Percentiles rank a stretch among this genome's conserved stretches.
These are phyloP conservation scores for Pythium chondricola DNA, from an alignment of 352 stramenopile species.

Conservation along the genomic window DNA sequence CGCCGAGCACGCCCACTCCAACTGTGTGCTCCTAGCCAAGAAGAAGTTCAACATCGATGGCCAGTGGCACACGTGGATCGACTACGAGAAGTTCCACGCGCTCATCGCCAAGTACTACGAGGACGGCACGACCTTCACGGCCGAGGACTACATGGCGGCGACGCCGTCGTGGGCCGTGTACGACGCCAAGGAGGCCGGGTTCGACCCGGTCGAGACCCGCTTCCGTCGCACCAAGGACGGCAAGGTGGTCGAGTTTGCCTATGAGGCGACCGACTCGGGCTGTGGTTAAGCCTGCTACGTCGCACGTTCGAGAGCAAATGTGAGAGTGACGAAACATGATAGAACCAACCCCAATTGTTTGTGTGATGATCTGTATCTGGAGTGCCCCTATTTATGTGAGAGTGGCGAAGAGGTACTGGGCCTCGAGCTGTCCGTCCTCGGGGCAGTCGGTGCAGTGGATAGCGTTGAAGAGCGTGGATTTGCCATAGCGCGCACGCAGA, in stretches of 20 bases:
- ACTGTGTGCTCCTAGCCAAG: slow-evolving; percentile 93
- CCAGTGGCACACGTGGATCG: slow-evolving; percentile 98
- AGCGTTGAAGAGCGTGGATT: slow-evolving; percentile 79
- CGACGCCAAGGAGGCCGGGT: slow-evolving; percentile 93
- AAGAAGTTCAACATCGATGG: slow-evolving; percentile 84
- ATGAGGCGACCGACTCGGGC: slow-evolving; percentile 77
- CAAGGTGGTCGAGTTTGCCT: slow-evolving; percentile 82
- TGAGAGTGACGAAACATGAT: no score
- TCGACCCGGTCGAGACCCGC: slow-evolving; percentile 94
- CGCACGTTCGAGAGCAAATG: no score
- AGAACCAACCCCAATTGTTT: no score
- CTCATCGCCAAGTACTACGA: slow-evolving; percentile 80
- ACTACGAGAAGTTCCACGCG: slow-evolving; percentile 96
- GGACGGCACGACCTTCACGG: slow-evolving; percentile 82
- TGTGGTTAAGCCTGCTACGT: slow-evolving; percentile 67
- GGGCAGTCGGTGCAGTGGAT: slow-evolving; percentile 91
- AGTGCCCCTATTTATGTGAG: no score
- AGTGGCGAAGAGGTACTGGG: slow-evolving; percentile 84
- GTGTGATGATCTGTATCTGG: no score
- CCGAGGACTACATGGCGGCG: slow-evolving; percentile 92
- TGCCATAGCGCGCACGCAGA: slow-evolving; percentile 86
- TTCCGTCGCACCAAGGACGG: slow-evolving; percentile 84
- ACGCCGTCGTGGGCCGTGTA: slow-evolving; percentile 96
- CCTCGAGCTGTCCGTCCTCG: slow-evolving; percentile 88
- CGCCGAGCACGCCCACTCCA: slow-evolving; percentile 95